Evolutionary conservation across 495 filamentous ascomycete species (phyloP).

Genomic region (Annulohypoxylon bovei): DNA sequence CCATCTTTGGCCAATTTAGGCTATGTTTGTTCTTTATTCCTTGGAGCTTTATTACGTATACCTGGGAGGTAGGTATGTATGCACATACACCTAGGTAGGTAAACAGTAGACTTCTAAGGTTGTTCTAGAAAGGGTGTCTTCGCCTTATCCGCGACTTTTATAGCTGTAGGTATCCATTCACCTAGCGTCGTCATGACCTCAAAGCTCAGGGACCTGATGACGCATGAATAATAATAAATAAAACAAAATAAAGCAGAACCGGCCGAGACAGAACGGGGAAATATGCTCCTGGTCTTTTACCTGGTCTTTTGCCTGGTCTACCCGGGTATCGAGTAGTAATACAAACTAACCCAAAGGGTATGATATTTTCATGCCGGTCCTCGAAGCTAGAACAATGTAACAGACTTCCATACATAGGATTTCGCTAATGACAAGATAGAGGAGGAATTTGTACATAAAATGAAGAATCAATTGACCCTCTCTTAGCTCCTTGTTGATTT

Average conservation of each 20-base stretch:
- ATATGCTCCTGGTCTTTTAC: background rate
- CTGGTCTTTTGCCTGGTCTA: background rate
- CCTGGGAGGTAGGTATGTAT: background rate
- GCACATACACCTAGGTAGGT: too few species aligned
- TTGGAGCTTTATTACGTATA: constrained; percentile 10
- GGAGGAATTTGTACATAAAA: constrained; percentile 19
- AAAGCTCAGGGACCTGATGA: constrained; percentile 36
- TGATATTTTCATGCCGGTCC: constrained; percentile 26
- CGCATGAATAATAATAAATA: constrained; percentile 27
- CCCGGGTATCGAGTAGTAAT: background rate
- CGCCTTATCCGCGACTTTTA: constrained; percentile 20
- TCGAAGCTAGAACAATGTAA: constrained; percentile 9
- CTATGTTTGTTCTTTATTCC: background rate
- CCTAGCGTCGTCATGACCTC: constrained; percentile 21
- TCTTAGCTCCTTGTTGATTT: constrained; percentile 39
- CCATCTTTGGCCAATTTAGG: background rate
- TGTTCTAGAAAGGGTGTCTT: constrained; percentile 34
- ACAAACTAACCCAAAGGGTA: constrained; percentile 32
- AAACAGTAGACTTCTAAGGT: constrained; percentile 5
- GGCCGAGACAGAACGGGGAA: background rate
- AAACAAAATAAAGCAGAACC: background rate
- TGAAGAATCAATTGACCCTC: constrained; percentile 25
- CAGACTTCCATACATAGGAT: constrained; percentile 11
- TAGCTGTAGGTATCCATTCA: constrained; percentile 11
- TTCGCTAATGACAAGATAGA: constrained; percentile 23